A percentile compares a stretch with the other conserved stretches of the same genome.
Conservation (phyloP, 2,329 filamentous ascomycete genomes). For the Colletotrichum noveboracense region DNA sequence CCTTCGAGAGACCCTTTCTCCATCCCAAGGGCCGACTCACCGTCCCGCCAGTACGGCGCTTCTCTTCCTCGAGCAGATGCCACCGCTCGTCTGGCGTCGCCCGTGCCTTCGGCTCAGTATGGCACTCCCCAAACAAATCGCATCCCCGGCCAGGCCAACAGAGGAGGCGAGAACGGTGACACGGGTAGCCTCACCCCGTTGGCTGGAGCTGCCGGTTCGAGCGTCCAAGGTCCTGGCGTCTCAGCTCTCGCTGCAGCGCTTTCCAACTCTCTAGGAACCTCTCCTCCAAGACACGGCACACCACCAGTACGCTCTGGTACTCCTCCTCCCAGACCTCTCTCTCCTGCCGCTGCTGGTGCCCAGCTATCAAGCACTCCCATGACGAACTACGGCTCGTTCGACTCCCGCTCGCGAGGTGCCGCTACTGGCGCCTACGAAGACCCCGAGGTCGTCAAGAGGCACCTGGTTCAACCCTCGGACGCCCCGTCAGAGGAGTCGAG, state of each 20-base stretch:
- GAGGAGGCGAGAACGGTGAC: conserved; percentile 41
- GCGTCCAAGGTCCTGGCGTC: conserved; percentile 76
- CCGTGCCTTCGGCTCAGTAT: conserved; percentile 48
- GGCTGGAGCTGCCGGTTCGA: conserved; percentile 64
- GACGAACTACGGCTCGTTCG: conserved; percentile 87
- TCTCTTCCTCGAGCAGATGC: conserved; percentile 60
- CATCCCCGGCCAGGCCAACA: conserved; percentile 41
- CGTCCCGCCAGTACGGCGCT: conserved; percentile 46
- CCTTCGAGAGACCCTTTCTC: conserved; percentile 41
- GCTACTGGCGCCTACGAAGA: conserved; percentile 77
- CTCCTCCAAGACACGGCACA: conserved; percentile 73
- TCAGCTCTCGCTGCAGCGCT: conserved; percentile 91
- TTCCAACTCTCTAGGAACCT: conserved; percentile 73
- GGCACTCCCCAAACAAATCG: conserved; percentile 48
- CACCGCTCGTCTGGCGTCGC: conserved; percentile 66
- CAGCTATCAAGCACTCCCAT: conserved; percentile 53
- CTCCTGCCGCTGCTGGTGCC: conserved; percentile 49
- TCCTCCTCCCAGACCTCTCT: conserved; percentile 47
- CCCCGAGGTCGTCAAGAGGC: conserved; percentile 87
- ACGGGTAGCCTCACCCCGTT: conserved; percentile 64
- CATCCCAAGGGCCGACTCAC: conserved; percentile 31
- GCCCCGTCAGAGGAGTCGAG: conserved; percentile 52
- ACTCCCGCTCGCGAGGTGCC: conserved; percentile 63
- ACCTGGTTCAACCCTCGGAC: conserved; percentile 76
- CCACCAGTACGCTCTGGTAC: conserved; percentile 65